Base-by-base conservation (phyloP, 1,139 yeast genomes). In the Debaryomyces psychrophilus region DNA sequence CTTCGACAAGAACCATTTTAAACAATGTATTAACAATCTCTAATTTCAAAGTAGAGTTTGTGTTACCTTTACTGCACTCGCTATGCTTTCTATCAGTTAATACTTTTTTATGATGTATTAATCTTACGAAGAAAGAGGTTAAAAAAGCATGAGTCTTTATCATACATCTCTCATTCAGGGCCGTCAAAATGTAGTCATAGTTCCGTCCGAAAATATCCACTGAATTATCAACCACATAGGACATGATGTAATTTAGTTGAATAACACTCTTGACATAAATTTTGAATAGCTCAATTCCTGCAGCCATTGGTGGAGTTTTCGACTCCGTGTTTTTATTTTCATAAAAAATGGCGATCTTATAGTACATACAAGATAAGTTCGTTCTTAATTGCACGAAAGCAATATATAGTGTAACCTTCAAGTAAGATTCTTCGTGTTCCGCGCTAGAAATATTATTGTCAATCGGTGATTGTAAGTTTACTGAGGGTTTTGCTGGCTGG, bases 271-370 rank as follows among this genome's bases (percentile, higher is more conserved):
- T 70, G 44, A 71, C 65, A 53, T 70, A 73, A 22, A 74, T 72
- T 50, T 74, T 75, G 56, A 73, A 75, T 9, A 75, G 58, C 50
- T 73, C 79, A 17, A 73, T 68, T 1, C 77, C 79, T 0, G 79
- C 73, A 43, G 61, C 64, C 61, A 71, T 67, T 2, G 74, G 65
- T 2, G 69, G 63, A 0, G 64, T 57, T 26, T 65, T 58, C 14
- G 67, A 60, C 29, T 60, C 60, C 36, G 63, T 64, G 36, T 65
- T 62, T 44, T 65, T 66, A 37, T 64, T 61, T 49, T 75, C 80
- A 52, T 72, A 75, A 54, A 73, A 73, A 37, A 71, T 58, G 11
- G 76, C 76, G 45, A 75, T 68, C 62, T 69, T 67, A 49, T 69
- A 74, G 53, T 75, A 75, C 55, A 74, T 62, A 43, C 77, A 69